phyloP scores from a whole-genome alignment of 192 early-diverging fungal genomes.

The Coemansia furcata region DNA sequence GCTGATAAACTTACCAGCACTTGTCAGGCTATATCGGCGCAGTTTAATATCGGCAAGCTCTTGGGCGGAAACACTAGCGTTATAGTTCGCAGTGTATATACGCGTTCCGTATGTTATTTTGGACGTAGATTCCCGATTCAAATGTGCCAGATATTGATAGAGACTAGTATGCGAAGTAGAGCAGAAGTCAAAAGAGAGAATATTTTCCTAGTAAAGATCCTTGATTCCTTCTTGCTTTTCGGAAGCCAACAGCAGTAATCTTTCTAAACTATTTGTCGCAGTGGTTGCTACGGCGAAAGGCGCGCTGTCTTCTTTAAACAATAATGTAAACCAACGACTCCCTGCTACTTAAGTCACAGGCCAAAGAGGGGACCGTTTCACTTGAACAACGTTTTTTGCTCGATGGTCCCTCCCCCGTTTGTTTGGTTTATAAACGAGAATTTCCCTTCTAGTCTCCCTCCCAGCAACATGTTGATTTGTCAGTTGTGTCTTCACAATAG shows the following conservation, averaged over 20 bases:
- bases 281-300: conserved; percentile 1
- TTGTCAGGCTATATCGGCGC: not conserved
- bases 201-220: not conserved
- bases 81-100: not conserved
- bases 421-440: not conserved
- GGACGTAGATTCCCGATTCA: not conserved
- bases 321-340: not conserved
- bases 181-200: not conserved
- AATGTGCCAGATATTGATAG: not conserved
- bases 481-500: not conserved
- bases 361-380: not conserved
- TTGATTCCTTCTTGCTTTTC: not conserved
- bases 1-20: not conserved
- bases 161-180: not conserved
- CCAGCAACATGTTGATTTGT: not conserved
- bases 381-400: not conserved
- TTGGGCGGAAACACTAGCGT: not conserved
- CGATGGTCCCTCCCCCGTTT: not conserved
- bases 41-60: not conserved
- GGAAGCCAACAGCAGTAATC: not conserved
- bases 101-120: not conserved
- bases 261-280: not conserved
- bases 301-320: not conserved
- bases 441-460: not conserved
- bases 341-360: not conserved